These are phyloP conservation scores for Neonectria faginata DNA, from an alignment of 2,329 filamentous ascomycete species.

Conservation along the genomic window DNA sequence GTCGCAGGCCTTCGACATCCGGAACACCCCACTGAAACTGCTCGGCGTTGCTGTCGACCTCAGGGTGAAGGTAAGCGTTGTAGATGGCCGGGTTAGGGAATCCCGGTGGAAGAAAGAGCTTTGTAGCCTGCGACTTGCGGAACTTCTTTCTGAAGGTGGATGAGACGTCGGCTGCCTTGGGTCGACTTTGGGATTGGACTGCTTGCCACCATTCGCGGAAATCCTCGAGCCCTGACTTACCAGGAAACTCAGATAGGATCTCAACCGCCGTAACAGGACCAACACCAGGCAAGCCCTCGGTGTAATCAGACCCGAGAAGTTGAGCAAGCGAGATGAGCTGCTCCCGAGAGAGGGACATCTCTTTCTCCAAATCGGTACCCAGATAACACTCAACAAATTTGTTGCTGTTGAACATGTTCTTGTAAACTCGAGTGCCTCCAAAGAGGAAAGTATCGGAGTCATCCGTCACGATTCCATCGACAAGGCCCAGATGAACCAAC, in stretches of 20 bases:
- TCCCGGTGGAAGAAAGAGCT: slow-evolving; percentile 83
- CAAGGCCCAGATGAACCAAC: slow-evolving; percentile 84
- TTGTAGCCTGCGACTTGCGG: slow-evolving; percentile 79
- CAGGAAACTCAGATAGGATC: slow-evolving; percentile 89
- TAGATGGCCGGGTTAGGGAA: slow-evolving; percentile 86
- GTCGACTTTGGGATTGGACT: slow-evolving; percentile 76
- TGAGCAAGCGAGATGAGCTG: slow-evolving; percentile 92
- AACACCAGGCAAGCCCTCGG: slow-evolving; percentile 88
- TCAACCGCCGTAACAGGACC: slow-evolving; percentile 96
- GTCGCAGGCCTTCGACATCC: slow-evolving; percentile 85
- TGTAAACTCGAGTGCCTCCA: slow-evolving; percentile 95
- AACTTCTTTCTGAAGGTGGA: slow-evolving; percentile 87
- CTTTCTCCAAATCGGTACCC: slow-evolving; percentile 83
- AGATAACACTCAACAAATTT: slow-evolving; percentile 99
- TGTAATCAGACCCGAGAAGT: slow-evolving; percentile 93
- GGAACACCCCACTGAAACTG: slow-evolving; percentile 96
- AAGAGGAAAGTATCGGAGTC: slow-evolving; percentile 98
- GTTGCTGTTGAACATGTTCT: slow-evolving; percentile 99
- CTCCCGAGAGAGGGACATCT: slow-evolving; percentile 86
- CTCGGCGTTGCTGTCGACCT: slow-evolving; percentile 83
- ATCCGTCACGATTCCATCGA: slow-evolving; percentile 97
- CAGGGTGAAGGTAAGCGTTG: slow-evolving; percentile 85
- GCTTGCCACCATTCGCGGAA: slow-evolving; percentile 91
- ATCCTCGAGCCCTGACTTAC: slow-evolving; percentile 68
- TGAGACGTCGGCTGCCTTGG: slow-evolving; percentile 69